Evolutionary conservation across 2,329 filamentous ascomycete genomes (phyloP).

Genomic region (Pochonia chlamydosporia): DNA sequence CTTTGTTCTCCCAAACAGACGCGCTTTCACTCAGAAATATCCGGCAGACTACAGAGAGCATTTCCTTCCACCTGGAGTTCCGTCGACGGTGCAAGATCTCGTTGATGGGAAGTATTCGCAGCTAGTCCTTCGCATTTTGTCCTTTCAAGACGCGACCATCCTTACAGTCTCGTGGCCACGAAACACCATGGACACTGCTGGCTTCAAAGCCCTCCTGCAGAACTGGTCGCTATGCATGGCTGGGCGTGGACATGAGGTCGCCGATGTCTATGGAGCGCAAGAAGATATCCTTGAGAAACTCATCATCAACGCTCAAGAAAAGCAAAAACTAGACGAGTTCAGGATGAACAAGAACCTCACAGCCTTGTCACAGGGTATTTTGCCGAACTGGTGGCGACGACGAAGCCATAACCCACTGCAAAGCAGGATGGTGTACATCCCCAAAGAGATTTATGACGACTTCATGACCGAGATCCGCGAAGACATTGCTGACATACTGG

Average conservation of each 20-base stretch:
- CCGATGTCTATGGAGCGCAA: conserved; percentile 1
- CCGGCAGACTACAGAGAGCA: neutral
- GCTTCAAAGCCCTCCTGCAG: conserved; percentile 6
- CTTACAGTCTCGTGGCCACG: conserved; percentile 6
- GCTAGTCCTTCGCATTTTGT: conserved; percentile 5
- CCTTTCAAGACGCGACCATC: conserved; percentile 7
- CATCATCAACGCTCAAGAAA: conserved; percentile 3
- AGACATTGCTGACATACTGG: conserved; percentile 1
- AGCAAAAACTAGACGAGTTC: neutral
- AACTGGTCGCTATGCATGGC: conserved; percentile 9
- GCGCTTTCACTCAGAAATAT: conserved; percentile 8
- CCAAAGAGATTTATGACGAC: conserved; percentile 6
- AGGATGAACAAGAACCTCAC: neutral
- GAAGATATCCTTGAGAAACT: conserved; percentile 4
- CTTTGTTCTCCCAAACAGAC: neutral
- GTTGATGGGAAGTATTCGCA: conserved; percentile 7
- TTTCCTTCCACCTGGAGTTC: conserved; percentile 1
- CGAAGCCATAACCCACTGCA: conserved; percentile 1
- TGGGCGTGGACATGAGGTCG: conserved; percentile 1
- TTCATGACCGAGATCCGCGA: conserved; percentile 5
- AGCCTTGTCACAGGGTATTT: neutral
- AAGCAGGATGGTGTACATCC: conserved; percentile 9
- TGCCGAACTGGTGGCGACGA: conserved; percentile 3
- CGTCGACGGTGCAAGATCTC: conserved; percentile 6
- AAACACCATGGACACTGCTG: conserved; percentile 6